Percentiles rank a stretch among this genome's conserved stretches.
Evolutionary conservation across 768 basidiomycete species (phyloP).

Genomic region (Leccinellum luteum): DNA sequence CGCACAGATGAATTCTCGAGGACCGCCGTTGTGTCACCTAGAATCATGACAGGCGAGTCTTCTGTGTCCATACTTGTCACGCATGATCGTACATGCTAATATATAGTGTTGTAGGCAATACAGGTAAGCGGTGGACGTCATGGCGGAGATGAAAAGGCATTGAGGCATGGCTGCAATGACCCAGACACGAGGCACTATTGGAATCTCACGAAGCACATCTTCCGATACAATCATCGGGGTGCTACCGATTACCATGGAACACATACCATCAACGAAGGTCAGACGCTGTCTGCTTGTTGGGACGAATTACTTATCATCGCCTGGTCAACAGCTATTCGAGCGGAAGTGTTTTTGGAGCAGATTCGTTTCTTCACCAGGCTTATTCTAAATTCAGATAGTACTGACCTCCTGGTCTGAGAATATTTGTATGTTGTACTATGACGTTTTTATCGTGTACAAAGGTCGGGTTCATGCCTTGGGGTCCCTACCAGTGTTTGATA

Average conservation of each 20-base stretch:
- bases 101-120: conserved; percentile 15
- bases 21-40: conserved; percentile 37
- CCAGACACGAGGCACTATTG: conserved; percentile 46
- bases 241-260: conserved; percentile 33
- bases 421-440: background rate
- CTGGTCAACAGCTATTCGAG: conserved; percentile 25
- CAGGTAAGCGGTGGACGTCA: conserved; percentile 18
- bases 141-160: conserved; percentile 17
- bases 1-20: conserved; percentile 20
- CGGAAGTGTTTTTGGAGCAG: conserved; percentile 28
- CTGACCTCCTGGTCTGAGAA: conserved; percentile 18
- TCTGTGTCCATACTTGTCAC: background rate
- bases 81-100: conserved; percentile 1
- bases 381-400: conserved; percentile 33
- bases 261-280: conserved; percentile 32
- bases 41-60: conserved; percentile 21
- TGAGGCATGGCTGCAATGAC: conserved; percentile 13
- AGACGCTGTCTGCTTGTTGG: background rate
- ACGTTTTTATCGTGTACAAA: background rate
- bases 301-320: conserved; percentile 7
- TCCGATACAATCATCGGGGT: conserved; percentile 42
- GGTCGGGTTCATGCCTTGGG: background rate
- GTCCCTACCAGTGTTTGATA: background rate
- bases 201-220: conserved; percentile 45
- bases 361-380: conserved; percentile 34